phyloP scores from a whole-genome alignment of 495 filamentous ascomycete genomes.

The Parathielavia hyrcaniae region DNA sequence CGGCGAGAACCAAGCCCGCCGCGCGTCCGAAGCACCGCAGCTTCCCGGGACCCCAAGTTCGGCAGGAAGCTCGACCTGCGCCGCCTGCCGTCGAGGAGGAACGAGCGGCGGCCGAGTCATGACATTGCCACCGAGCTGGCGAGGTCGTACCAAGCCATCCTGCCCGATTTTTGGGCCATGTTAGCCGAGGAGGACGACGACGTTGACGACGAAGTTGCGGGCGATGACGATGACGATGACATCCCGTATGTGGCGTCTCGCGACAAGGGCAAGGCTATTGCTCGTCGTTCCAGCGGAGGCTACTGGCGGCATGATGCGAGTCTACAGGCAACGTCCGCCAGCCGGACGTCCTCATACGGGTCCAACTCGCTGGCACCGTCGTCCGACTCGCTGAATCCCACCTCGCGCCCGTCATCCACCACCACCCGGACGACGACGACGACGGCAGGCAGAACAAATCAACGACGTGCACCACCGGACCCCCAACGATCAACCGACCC shows the following conservation, averaged over 20 bases:
- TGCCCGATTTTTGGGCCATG: slow-evolving; percentile 18
- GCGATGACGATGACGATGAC: too few relatives aligned
- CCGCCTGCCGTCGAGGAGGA: too few relatives aligned
- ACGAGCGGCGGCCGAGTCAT: slow-evolving; percentile 5
- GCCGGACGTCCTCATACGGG: not conserved
- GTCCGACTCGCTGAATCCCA: too few relatives aligned
- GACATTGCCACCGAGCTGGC: slow-evolving; percentile 21
- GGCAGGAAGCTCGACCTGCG: not conserved
- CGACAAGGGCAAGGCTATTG: too few relatives aligned
- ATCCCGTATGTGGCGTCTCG: too few relatives aligned
- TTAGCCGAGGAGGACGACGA: not conserved
- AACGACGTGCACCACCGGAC: not conserved
- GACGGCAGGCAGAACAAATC: not conserved
- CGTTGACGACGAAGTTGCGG: not conserved
- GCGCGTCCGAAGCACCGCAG: not conserved
- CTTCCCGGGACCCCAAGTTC: not conserved
- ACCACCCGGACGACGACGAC: not conserved
- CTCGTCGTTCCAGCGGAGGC: too few relatives aligned
- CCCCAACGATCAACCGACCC: not conserved
- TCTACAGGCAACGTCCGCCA: too few relatives aligned
- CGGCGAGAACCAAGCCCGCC: not conserved
- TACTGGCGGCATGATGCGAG: too few relatives aligned
- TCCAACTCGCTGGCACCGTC: not conserved
- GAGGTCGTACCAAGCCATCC: slow-evolving; percentile 19
- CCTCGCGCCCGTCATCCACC: not conserved